Base-by-base conservation (phyloP, 164 flowering plant genomes). In the Vitis rupestris region DNA sequence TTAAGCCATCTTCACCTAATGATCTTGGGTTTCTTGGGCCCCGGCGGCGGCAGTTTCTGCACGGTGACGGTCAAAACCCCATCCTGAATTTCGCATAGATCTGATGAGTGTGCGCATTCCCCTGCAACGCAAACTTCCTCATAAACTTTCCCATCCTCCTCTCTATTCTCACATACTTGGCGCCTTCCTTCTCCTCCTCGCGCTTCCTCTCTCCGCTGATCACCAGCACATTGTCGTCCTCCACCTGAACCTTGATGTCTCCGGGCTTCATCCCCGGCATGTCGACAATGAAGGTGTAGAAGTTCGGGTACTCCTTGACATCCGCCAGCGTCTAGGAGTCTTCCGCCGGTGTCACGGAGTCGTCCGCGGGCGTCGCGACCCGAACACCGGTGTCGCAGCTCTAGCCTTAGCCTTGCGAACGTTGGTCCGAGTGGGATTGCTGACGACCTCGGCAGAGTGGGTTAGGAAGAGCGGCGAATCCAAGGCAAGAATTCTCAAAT, bases 361-460 rank as follows among this genome's bases (percentile, higher is more conserved):
- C 23, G 23, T 19, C 23, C 23, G 23, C 23, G 23, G 23, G 23
- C 23, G 23, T 19, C 23, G 23, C 23, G 1, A 19, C 1, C 23
- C 23, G 23, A 19, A 19, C 23, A 19, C 82, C 11, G 82, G 79
- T 1, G 82, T 79, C 6, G 79, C 66, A 0, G 82, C 90, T 88
- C 86, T 86, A 17, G 93, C 93, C 75, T 76, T 81, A 27, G 88
- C 87, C 71, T 89, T 88, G 8, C 87, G 83, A 31, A 84, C 85
- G 82, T 85, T 86, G 68, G 79, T 69, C n/a, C 81, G 68, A 0
- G 84, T 67, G 0, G 88, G 90, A 2, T 71, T 72, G 74, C 63
- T 71, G 59, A 23, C 17, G 10, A 23, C 0, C 1, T 19, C 0
- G 23, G 23, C 23, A 19, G 23, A 19, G 1, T 1, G 23, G 23